phyloP scores from a whole-genome alignment of 495 filamentous ascomycete genomes.

The Penicillium paxilli region DNA sequence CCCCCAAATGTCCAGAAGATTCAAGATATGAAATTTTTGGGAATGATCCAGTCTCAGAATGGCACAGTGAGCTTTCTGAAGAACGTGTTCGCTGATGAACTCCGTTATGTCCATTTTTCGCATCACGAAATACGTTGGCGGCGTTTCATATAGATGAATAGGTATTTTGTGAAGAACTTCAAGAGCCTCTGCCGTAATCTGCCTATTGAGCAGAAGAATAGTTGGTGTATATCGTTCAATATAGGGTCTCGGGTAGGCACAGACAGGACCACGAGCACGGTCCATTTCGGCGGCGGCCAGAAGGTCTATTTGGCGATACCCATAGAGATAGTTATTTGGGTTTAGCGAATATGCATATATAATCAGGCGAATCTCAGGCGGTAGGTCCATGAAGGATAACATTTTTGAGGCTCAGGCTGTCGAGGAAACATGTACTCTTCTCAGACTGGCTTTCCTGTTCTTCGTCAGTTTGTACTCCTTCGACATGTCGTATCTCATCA shows the following conservation, averaged over 20 bases:
- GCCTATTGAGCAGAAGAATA: constrained; percentile 19
- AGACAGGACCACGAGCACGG: constrained; percentile 10
- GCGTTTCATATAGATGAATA: constrained; percentile 12
- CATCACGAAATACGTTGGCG: constrained; percentile 16
- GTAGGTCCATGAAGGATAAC: constrained; percentile 13
- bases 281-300: constrained; percentile 4
- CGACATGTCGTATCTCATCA: not conserved
- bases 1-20: constrained; percentile 22
- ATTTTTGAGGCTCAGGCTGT: not conserved
- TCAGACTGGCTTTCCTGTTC: constrained; percentile 4
- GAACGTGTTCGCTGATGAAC: constrained; percentile 19
- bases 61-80: constrained; percentile 14
- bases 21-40: constrained; percentile 18
- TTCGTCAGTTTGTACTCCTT: not conserved
- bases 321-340: constrained; percentile 18
- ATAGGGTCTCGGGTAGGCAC: constrained; percentile 9
- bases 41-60: constrained; percentile 9
- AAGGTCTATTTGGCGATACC: constrained; percentile 10
- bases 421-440: not conserved
- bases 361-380: constrained; percentile 13
- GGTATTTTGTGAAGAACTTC: constrained; percentile 18
- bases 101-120: constrained; percentile 23
- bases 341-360: constrained; percentile 14
- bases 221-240: constrained; percentile 14
- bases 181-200: constrained; percentile 19